phyloP scores from a whole-genome alignment of 179 eudicot genomes.

The Silene coronaria region DNA sequence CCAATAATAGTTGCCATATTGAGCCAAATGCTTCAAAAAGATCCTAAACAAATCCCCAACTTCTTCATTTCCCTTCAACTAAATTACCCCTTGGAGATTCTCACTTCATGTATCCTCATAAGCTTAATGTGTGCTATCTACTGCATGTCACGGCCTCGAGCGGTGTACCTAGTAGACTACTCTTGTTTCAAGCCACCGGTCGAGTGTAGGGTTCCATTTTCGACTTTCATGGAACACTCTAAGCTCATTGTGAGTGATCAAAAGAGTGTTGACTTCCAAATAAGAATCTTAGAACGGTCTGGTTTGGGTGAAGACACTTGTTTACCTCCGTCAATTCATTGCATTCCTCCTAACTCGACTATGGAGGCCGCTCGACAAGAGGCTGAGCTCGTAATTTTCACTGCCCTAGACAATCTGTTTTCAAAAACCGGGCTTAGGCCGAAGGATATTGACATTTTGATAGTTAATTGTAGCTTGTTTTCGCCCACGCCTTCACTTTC shows the following conservation, averaged over 20 bases:
- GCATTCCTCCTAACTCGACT: conserved; percentile 37
- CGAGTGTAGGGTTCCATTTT: conserved; percentile 26
- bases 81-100: neutral
- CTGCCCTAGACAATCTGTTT: conserved; percentile 34
- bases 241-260: conserved; percentile 7
- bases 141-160: conserved; percentile 22
- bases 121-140: conserved; percentile 16
- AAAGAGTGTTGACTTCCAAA: no score
- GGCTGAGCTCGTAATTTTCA: conserved; percentile 39
- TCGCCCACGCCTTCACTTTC: conserved; percentile 47
- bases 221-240: conserved; percentile 42
- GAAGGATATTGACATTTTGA: conserved; percentile 37
- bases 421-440: conserved; percentile 27
- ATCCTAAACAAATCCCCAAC: neutral
- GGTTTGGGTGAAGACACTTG: no score
- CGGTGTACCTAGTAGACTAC: conserved; percentile 35
- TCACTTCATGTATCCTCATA: neutral
- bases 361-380: conserved; percentile 36
- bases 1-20: neutral
- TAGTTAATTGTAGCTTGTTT: conserved; percentile 48
- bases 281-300: no score
- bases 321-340: conserved; percentile 25
- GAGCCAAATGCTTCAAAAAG: conserved; percentile 8
- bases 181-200: conserved; percentile 38
- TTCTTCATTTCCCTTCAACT: neutral